phyloP scores from a whole-genome alignment of 2,329 filamentous ascomycete species.

The Penicillium sp. region DNA sequence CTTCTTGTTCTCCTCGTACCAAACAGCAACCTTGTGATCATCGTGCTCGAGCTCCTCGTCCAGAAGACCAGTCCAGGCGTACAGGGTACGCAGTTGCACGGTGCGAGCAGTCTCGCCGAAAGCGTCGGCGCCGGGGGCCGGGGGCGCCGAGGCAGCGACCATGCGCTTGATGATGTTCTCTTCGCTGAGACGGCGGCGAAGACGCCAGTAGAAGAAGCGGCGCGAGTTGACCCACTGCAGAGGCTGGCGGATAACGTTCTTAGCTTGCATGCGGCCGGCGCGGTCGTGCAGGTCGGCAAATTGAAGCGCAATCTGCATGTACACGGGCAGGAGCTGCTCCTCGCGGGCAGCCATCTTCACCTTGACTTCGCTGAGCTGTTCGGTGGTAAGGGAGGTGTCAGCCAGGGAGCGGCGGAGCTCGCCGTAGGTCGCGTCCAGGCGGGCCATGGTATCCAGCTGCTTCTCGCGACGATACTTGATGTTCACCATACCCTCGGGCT shows the following conservation, averaged over 20 bases:
- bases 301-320: constrained; percentile 91
- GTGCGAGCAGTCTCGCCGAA: constrained; percentile 54
- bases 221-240: constrained; percentile 86
- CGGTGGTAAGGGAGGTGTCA: constrained; percentile 65
- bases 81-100: constrained; percentile 69
- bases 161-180: constrained; percentile 96
- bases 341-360: constrained; percentile 80
- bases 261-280: constrained; percentile 95
- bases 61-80: constrained; percentile 74
- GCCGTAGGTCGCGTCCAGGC: constrained; percentile 80
- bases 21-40: constrained; percentile 80
- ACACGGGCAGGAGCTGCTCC: constrained; percentile 85
- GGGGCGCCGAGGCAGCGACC: constrained; percentile 47
- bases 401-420: constrained; percentile 76
- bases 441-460: constrained; percentile 96
- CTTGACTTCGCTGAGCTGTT: constrained; percentile 77
- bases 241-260: constrained; percentile 82
- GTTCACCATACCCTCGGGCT: constrained; percentile 95
- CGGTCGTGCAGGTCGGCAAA: constrained; percentile 98
- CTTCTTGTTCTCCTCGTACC: constrained; percentile 96
- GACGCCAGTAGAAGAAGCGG: constrained; percentile 99
- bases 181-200: constrained; percentile 93
- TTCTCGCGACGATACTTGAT: constrained; percentile 99
- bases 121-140: constrained; percentile 37
- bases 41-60: constrained; percentile 69